Evolutionary conservation across 257 asterid genomes (phyloP), one percentile per base, ranked within the genome.

Genomic region (Scutellaria minor): DNA sequence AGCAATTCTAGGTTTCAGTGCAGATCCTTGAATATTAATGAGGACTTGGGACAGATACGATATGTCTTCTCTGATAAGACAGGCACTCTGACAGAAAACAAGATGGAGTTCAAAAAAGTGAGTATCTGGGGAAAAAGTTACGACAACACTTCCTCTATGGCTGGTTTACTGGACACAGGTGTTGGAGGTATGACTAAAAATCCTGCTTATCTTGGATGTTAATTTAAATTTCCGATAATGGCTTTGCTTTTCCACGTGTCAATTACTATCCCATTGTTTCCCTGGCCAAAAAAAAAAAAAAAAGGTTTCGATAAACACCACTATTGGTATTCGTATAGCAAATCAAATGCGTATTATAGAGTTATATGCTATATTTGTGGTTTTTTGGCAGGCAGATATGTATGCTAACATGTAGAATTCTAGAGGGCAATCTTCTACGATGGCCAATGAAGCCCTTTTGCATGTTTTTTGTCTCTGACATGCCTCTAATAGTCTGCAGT

Each of bases 21-120:
- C 86, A 90, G 99, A 82, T 92, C 99, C 73, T 81, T 95, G 90
- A 95, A 92, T 83, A 95, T 95, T 75, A 95, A 95, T 72, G 99
- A 95, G 88, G 99, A 95, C 76, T 86, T 95, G 88, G 99, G 99
- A 15, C 99, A 92, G 75, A 92, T 95, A 72, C 87, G 96, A 6
- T 95, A 92, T 77, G 87, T 92, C 55, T 90, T 92, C 76, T 90
- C 98, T 31, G 99, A 95, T 79, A 92, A 95, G 83, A 95, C 99
- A 0, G 99, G 97, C 75, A 95, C 99, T 9, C 85, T 95, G 35
- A 92, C 99, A 48, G 99, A 95, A 83, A 95, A 95, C 85, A 92
- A 92, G 89, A 95, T 95, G 99, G 99, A 90, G 79, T 95, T 95
- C 79, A 84, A 83, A 85, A 86, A 86, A 78, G 96, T 97, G 45